phyloP scores from a whole-genome alignment of 176 grass and related monocot species.

The Aegilops tauschii region DNA sequence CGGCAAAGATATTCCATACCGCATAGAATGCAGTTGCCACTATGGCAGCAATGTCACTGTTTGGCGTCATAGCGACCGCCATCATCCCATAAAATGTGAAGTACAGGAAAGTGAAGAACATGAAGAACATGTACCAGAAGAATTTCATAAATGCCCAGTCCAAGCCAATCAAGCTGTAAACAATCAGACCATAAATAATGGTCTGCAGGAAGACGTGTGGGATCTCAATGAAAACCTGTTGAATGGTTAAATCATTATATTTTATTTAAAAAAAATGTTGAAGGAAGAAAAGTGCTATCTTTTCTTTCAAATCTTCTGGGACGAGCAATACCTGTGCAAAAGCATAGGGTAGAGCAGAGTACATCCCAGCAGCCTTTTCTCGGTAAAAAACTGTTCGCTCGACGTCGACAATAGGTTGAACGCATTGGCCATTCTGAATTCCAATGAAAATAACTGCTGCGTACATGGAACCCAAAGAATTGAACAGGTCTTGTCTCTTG shows the following conservation, averaged over 20 bases:
- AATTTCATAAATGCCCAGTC: constrained; percentile 79
- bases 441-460: constrained; percentile 90
- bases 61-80: constrained; percentile 90
- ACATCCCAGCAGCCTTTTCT: constrained; percentile 96
- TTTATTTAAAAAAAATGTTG: not conserved
- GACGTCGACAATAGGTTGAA: constrained; percentile 89
- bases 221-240: constrained; percentile 89
- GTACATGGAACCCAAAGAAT: constrained; percentile 89
- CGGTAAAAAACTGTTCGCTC: constrained; percentile 92
- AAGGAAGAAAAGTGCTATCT: not conserved
- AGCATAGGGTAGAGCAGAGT: constrained; percentile 91
- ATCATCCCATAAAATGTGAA: constrained; percentile 99
- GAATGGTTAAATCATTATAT: constrained; percentile 5
- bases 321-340: constrained; percentile 69
- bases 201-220: constrained; percentile 92
- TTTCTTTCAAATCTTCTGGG: not conserved
- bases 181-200: constrained; percentile 72
- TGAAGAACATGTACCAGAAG: constrained; percentile 97
- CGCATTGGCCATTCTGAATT: constrained; percentile 85
- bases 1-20: constrained; percentile 95
- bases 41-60: constrained; percentile 84
- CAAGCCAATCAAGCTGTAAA: constrained; percentile 77
- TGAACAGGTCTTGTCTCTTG: constrained; percentile 63
- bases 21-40: constrained; percentile 85
- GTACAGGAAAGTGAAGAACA: constrained; percentile 99